Base-by-base conservation (phyloP, 169 alveolate genomes). In the Cryptosporidium muris region DNA sequence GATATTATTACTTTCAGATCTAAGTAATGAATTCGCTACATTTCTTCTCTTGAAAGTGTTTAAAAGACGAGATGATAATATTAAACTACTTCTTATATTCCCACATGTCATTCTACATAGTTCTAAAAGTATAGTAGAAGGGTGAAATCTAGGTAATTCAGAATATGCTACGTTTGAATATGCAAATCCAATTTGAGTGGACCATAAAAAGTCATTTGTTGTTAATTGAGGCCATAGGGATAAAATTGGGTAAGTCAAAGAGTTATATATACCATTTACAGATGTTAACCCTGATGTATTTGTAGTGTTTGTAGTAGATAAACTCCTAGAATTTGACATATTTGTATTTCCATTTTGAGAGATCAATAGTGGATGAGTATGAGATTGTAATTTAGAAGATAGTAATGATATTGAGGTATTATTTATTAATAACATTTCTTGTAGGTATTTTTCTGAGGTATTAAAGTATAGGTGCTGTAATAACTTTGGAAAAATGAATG, bases 181-280 rank as follows among this genome's bases (percentile, higher is more conserved):
- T 9, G 85, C 67, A 36, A 45, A 74, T 4, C 60, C 60, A 14
- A 74, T 62, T 49, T 74, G 85, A 4, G 85, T 74, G 7, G 85
- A 74, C 85, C 85, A 74, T 47, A 74, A 60, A 6, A 74, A 74
- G 49, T 74, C 85, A 42, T 74, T 74, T 4, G 60, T 68, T 42
- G 85, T 54, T 7, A 74, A 51, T 2, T 49, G 62, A n/a, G 85
- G 85, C 85, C 85, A 74, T 6, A 74, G 63, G 4, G 85, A 74
- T 43, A 74, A 68, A 25, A 74, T 43, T 11, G 85, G 85, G 47
- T 74, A 48, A 4, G 80, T 7, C 25, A 25, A 25, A 8, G 65
- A 16, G 11, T 36, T 60, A 14, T 3, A 40, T 1, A 7, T 11
- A 5, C 2, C 47, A 11, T 7, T 42, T 25, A n/a, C 9, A 4